phyloP scores from a whole-genome alignment of 495 filamentous ascomycete species.

The Cairneyella variabilis region DNA sequence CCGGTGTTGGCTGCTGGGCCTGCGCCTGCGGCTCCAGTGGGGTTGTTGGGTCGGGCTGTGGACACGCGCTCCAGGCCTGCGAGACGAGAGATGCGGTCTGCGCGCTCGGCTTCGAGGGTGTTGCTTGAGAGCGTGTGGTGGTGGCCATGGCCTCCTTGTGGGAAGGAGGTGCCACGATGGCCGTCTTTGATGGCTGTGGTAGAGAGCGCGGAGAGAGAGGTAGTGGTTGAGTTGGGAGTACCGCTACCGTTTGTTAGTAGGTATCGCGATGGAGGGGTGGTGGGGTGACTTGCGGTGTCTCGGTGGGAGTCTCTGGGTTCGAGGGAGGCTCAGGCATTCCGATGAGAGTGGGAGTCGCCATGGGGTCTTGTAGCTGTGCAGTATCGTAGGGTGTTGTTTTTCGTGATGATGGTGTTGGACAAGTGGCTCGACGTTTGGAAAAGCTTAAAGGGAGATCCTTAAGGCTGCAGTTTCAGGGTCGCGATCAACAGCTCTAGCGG shows the following conservation, averaged over 20 bases:
- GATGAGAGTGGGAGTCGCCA: slow-evolving; percentile 62
- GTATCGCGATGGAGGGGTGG: slow-evolving; percentile 10
- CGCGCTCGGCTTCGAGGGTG: slow-evolving; percentile 83
- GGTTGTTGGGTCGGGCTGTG: slow-evolving; percentile 50
- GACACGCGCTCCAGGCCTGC: slow-evolving; percentile 80
- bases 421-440: neutral
- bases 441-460: neutral
- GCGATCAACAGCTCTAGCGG: neutral
- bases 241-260: slow-evolving; percentile 48
- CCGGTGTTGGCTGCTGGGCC: slow-evolving; percentile 37
- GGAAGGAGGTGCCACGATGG: slow-evolving; percentile 66
- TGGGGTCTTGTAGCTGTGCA: neutral
- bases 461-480: neutral
- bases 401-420: neutral
- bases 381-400: neutral
- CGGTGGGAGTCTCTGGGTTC: slow-evolving; percentile 82
- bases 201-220: slow-evolving; percentile 78
- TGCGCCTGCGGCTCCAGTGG: slow-evolving; percentile 25
- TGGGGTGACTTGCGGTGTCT: slow-evolving; percentile 74
- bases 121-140: slow-evolving; percentile 59
- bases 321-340: slow-evolving; percentile 82
- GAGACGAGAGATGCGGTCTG: slow-evolving; percentile 87
- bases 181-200: slow-evolving; percentile 95
- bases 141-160: slow-evolving; percentile 48
- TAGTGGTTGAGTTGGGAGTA: slow-evolving; percentile 86